phyloP scores from a whole-genome alignment of 2,329 filamentous ascomycete species.

The Beauveria asiatica region DNA sequence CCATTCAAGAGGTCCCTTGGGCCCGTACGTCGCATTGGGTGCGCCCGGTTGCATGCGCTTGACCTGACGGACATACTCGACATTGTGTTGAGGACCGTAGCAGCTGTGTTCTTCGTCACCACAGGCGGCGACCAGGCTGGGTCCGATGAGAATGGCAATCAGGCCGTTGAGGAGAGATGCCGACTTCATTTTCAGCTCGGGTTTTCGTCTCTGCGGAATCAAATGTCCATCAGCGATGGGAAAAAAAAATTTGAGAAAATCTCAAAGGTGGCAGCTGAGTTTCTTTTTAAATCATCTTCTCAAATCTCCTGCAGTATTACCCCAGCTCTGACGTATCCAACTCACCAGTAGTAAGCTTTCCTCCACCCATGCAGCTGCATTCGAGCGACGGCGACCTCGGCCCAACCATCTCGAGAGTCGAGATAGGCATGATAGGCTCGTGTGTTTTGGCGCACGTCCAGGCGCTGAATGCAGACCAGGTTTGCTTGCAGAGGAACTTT shows the following conservation, averaged over 20 bases:
- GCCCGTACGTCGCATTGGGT: slow-evolving; percentile 32
- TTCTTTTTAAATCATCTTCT: background rate
- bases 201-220: background rate
- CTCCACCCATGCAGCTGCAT: background rate
- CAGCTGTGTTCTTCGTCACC: slow-evolving; percentile 23
- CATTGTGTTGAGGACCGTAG: slow-evolving; percentile 31
- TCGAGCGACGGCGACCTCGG: slow-evolving; percentile 1
- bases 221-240: background rate
- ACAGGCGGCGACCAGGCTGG: slow-evolving; percentile 24
- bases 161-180: slow-evolving; percentile 3
- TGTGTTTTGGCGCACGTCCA: background rate
- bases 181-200: slow-evolving; percentile 3
- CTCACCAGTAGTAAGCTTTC: background rate
- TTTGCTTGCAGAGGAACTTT: background rate
- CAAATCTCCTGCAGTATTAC: background rate
- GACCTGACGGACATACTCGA: slow-evolving; percentile 38
- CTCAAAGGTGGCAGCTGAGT: background rate
- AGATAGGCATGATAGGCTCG: background rate
- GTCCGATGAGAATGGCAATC: slow-evolving; percentile 6
- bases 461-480: background rate
- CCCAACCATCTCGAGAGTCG: background rate
- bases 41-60: slow-evolving; percentile 41
- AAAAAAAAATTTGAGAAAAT: background rate
- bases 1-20: slow-evolving; percentile 45
- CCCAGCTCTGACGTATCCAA: background rate